phyloP scores from a whole-genome alignment of 2,329 filamentous ascomycete genomes.

The Talaromyces sp. region DNA sequence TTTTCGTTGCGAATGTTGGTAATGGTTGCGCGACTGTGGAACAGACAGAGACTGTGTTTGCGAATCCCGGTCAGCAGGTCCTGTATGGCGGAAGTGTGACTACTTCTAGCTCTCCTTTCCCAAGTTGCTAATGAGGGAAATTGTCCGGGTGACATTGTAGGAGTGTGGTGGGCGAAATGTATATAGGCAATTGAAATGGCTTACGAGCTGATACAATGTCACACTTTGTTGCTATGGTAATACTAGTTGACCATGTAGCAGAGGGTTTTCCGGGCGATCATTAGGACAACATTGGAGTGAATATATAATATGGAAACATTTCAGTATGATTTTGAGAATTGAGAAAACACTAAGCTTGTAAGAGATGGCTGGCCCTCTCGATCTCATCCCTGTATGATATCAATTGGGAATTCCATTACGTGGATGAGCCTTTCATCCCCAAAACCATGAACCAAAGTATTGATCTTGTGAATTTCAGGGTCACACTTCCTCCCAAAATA shows the following conservation, averaged over 20 bases:
- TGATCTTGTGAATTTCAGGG: no score
- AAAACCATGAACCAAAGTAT: no score
- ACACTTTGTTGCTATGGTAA: background rate
- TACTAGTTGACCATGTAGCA: background rate
- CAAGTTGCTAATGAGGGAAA: background rate
- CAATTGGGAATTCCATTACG: no score
- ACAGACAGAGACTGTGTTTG: slow-evolving; percentile 56
- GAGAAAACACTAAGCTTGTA: no score
- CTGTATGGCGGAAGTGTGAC: slow-evolving; percentile 2
- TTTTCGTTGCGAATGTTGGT: slow-evolving; percentile 6
- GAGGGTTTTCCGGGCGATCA: background rate
- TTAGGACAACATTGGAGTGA: no score
- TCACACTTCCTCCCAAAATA: no score
- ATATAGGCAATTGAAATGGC: background rate
- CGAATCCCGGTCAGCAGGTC: slow-evolving; percentile 50
- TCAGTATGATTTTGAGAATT: no score
- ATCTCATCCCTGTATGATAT: no score
- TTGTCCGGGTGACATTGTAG: background rate
- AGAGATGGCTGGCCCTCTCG: no score
- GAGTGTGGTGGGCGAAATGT: background rate
- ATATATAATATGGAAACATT: no score
- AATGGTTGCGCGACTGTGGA: slow-evolving; percentile 53
- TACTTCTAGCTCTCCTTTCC: background rate
- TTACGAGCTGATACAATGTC: background rate
- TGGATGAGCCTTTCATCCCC: no score